Evolutionary conservation across 257 asterid species (phyloP).

Genomic region (Misopates orontium): DNA sequence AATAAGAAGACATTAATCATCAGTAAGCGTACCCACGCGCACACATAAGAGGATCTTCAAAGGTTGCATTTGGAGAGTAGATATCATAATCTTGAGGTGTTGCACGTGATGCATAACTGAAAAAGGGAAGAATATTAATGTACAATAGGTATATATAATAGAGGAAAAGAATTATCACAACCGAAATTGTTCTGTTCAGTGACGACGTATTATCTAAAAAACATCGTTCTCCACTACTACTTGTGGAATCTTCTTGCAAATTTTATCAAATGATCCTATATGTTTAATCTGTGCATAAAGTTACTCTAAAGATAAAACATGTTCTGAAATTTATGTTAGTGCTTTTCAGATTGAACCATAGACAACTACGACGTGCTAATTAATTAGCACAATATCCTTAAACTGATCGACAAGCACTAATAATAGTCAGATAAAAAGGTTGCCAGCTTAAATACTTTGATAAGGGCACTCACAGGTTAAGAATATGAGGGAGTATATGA

Average conservation of each 20-base stretch:
- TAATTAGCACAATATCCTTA: not conserved
- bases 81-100: slow-evolving; percentile 74
- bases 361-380: too few relatives aligned
- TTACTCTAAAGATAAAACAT: not conserved
- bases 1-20: not conserved
- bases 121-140: slow-evolving; percentile 21
- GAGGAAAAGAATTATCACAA: too few relatives aligned
- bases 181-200: not conserved
- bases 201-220: too few relatives aligned
- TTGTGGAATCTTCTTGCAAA: too few relatives aligned
- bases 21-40: slow-evolving; percentile 65
- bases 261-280: too few relatives aligned
- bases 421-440: too few relatives aligned
- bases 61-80: slow-evolving; percentile 72
- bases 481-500: slow-evolving; percentile 66
- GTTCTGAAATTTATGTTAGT: not conserved
- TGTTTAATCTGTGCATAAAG: not conserved
- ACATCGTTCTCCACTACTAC: too few relatives aligned
- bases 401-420: too few relatives aligned
- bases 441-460: not conserved
- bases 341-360: too few relatives aligned
- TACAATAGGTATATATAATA: not conserved
- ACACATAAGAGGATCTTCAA: slow-evolving; percentile 88
- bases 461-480: slow-evolving; percentile 56
- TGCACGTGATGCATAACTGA: slow-evolving; percentile 78